These are phyloP conservation scores for Podila verticillata DNA, from an alignment of 192 early-diverging fungal species.

Conservation along the genomic window DNA sequence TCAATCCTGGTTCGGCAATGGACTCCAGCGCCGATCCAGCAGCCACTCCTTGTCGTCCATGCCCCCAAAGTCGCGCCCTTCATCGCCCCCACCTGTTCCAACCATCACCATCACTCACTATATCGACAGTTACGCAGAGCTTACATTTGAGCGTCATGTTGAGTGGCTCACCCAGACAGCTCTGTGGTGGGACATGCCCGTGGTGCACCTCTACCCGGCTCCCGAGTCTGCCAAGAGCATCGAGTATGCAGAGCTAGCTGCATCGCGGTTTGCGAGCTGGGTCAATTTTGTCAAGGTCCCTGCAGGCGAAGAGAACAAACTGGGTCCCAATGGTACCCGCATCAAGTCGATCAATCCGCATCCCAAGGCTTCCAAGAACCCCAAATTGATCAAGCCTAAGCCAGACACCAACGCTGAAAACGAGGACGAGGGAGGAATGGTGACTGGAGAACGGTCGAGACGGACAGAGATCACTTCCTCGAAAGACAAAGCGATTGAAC, in stretches of 20 bases:
- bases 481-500: background rate
- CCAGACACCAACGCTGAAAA: background rate
- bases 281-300: conserved; percentile 49
- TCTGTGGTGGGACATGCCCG: conserved; percentile 50
- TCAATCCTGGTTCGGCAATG: conserved; percentile 16
- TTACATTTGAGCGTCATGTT: conserved; percentile 47
- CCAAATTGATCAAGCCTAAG: background rate
- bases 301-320: conserved; percentile 12
- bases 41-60: background rate
- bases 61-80: background rate
- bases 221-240: conserved; percentile 7
- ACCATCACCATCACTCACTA: conserved; percentile 33
- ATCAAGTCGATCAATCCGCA: conserved; percentile 12
- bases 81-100: conserved; percentile 1
- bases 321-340: conserved; percentile 7
- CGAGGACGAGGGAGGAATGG: conserved; percentile 21
- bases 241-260: conserved; percentile 30
- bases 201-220: conserved; percentile 36
- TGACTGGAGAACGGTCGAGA: background rate
- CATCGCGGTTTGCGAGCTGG: conserved; percentile 40
- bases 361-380: background rate
- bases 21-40: background rate
- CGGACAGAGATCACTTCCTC: background rate
- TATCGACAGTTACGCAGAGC: conserved; percentile 37
- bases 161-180: conserved; percentile 52